phyloP scores from a whole-genome alignment of 495 filamentous ascomycete species.

The Ramalina peruviana region DNA sequence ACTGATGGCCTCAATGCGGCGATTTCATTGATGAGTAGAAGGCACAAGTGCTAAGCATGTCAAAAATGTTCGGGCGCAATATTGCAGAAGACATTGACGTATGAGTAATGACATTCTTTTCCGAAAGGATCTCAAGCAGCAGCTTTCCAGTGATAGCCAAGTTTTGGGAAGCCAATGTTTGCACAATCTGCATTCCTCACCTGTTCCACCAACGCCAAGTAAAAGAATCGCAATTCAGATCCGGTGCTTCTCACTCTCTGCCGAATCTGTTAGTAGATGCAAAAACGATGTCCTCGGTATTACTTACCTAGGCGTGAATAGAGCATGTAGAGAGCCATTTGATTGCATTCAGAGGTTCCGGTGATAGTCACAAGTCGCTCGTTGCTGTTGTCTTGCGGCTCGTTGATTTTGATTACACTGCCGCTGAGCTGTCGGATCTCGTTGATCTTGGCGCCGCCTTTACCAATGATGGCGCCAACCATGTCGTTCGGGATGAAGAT shows the following conservation, averaged over 20 bases:
- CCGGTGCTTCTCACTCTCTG: conserved; percentile 76
- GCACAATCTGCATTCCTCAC: neutral
- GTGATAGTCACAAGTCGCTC: conserved; percentile 95
- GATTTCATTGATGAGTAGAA: too few species aligned
- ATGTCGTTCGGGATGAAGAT: conserved; percentile 99
- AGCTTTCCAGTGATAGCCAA: too few species aligned
- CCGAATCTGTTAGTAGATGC: conserved; percentile 19
- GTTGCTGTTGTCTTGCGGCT: conserved; percentile 97
- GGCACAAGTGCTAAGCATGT: too few species aligned
- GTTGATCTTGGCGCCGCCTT: conserved; percentile 98
- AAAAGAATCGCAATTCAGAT: conserved; percentile 26
- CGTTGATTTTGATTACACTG: conserved; percentile 99
- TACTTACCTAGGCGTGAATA: conserved; percentile 89
- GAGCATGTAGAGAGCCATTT: conserved; percentile 98
- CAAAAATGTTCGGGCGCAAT: too few species aligned
- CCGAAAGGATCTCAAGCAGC: too few species aligned
- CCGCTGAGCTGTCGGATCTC: conserved; percentile 94
- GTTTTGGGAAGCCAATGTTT: too few species aligned
- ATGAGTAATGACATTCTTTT: too few species aligned
- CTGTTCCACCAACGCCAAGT: neutral
- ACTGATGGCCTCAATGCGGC: too few species aligned
- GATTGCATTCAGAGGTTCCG: conserved; percentile 92
- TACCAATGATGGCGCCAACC: conserved; percentile 98
- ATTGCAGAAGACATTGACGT: too few species aligned
- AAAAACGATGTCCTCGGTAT: neutral